Conservation (phyloP, 164 flowering plant species). For the Santalum album region DNA sequence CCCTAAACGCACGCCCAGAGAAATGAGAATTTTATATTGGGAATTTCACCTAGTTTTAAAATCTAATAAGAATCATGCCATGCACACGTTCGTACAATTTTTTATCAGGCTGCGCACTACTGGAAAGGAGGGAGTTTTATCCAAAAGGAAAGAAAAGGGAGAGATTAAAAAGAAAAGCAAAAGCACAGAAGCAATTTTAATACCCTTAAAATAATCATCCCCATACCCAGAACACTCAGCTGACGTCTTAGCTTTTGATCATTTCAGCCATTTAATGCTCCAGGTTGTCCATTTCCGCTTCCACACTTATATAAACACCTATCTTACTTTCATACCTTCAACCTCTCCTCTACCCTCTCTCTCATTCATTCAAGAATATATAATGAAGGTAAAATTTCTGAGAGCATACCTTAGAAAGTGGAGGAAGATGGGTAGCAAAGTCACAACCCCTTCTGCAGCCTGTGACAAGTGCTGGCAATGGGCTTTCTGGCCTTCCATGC, state of each 20-base stretch:
- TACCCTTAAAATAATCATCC: background rate
- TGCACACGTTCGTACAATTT: conserved; percentile 58
- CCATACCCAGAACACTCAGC: no score
- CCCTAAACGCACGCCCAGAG: no score
- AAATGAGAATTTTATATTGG: no score
- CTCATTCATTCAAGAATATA: conserved; percentile 2
- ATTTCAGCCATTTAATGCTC: conserved; percentile 1
- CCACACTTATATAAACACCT: conserved; percentile 26
- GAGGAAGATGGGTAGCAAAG: conserved; percentile 40
- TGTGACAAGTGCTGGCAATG: conserved; percentile 34
- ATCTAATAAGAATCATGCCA: conserved; percentile 6
- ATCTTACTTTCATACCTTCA: conserved; percentile 12
- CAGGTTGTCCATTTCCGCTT: background rate
- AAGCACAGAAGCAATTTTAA: conserved; percentile 6
- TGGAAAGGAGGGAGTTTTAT: background rate
- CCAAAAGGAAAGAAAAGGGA: background rate
- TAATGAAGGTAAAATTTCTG: conserved; percentile 32
- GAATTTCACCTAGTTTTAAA: no score
- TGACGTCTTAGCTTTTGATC: no score
- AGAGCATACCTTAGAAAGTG: conserved; percentile 37
- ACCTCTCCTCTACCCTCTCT: conserved; percentile 3
- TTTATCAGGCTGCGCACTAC: conserved; percentile 22
- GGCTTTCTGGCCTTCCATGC: conserved; percentile 33
- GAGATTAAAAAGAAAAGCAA: conserved; percentile 8
- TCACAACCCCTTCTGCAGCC: conserved; percentile 23